phyloP scores from a whole-genome alignment of 805 yeast genomes.

The Yarrowia divulgata region DNA sequence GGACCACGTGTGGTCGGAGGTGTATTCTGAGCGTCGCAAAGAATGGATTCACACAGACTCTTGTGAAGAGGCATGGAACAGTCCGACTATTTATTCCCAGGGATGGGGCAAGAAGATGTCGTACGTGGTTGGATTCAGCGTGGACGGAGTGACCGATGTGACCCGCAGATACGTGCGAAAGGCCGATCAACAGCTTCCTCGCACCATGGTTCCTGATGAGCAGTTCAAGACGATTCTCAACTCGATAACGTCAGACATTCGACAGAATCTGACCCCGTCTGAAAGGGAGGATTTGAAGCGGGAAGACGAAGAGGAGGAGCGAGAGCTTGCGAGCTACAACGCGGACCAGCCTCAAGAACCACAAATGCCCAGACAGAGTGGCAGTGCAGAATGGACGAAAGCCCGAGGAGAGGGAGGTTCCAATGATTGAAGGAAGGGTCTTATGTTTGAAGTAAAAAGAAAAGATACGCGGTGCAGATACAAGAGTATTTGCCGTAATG shows the following conservation, averaged over 20 bases:
- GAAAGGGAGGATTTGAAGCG: conserved; percentile 53
- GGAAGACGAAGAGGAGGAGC: conserved; percentile 50
- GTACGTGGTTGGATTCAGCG: conserved; percentile 73
- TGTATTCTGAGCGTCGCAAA: conserved; percentile 63
- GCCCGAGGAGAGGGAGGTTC: conserved; percentile 74
- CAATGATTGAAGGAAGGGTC: too few species aligned
- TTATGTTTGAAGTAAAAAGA: too few species aligned
- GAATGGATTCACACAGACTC: conserved; percentile 91
- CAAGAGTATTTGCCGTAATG: too few species aligned
- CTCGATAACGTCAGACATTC: conserved; percentile 52
- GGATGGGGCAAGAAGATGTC: conserved; percentile 98
- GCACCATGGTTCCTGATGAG: conserved; percentile 56
- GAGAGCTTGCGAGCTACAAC: conserved; percentile 45
- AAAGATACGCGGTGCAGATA: too few species aligned
- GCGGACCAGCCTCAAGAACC: conserved; percentile 33
- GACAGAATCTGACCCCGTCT: conserved; percentile 48
- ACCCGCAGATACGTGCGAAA: conserved; percentile 67
- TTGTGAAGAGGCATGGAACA: conserved; percentile 85
- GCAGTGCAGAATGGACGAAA: conserved; percentile 77
- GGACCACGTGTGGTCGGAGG: conserved; percentile 97
- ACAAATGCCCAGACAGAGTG: conserved; percentile 71
- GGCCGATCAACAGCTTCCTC: conserved; percentile 55
- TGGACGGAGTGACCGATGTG: conserved; percentile 70
- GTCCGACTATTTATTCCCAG: conserved; percentile 74
- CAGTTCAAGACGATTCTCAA: conserved; percentile 52